Evolutionary conservation across 129 eudicot genomes (phyloP).

Genomic region (Silybum marianum): DNA sequence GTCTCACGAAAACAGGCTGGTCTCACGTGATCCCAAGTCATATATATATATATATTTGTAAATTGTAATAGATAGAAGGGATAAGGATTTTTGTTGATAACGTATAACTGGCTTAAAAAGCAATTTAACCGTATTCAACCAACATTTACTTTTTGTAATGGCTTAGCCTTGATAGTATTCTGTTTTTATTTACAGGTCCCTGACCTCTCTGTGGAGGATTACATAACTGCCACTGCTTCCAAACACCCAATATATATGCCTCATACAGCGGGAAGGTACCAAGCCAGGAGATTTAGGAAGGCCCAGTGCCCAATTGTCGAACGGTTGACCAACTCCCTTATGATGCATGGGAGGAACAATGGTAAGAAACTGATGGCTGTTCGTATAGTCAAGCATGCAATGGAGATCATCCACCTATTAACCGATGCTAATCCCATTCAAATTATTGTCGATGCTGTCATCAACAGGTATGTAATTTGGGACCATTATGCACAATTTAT

Average conservation of each 20-base stretch:
- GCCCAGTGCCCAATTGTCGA: slow-evolving; percentile 73
- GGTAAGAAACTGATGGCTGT: slow-evolving; percentile 70
- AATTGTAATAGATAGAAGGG: neutral
- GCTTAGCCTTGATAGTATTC: neutral
- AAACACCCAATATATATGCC: slow-evolving; percentile 65
- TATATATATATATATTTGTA: neutral
- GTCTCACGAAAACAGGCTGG: no score
- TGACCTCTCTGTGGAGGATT: slow-evolving; percentile 62
- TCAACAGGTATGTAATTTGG: slow-evolving; percentile 47
- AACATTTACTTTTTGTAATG: neutral
- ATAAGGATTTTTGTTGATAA: neutral
- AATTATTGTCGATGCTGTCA: slow-evolving; percentile 64
- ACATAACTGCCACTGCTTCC: slow-evolving; percentile 52
- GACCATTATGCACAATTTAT: no score
- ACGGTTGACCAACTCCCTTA: slow-evolving; percentile 64
- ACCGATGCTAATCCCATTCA: slow-evolving; percentile 64
- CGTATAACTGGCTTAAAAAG: neutral
- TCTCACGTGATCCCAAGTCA: no score
- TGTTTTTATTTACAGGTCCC: slow-evolving; percentile 28
- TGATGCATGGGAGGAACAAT: slow-evolving; percentile 74
- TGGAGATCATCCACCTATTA: slow-evolving; percentile 66
- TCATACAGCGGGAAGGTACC: slow-evolving; percentile 71
- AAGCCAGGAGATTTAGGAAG: slow-evolving; percentile 60
- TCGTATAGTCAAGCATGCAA: slow-evolving; percentile 65
- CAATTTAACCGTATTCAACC: neutral